These are phyloP conservation scores for Beauveria sp. DNA, from an alignment of 2,329 filamentous ascomycete genomes.

Conservation along the genomic window DNA sequence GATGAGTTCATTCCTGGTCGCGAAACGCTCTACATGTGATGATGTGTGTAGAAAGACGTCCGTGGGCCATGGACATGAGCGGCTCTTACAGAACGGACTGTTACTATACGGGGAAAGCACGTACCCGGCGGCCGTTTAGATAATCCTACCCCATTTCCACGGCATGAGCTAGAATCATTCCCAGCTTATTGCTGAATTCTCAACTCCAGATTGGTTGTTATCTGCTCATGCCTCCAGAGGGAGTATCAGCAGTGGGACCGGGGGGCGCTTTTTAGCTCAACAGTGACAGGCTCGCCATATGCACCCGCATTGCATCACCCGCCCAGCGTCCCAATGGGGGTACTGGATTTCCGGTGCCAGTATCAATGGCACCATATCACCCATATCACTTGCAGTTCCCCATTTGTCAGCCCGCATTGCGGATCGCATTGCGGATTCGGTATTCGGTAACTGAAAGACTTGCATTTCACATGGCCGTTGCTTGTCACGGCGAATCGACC, in stretches of 20 bases:
- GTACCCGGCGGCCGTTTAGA: not conserved
- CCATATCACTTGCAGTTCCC: too few species aligned
- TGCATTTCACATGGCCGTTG: not conserved
- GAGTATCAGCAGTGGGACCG: not conserved
- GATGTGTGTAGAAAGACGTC: not conserved
- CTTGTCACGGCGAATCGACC: not conserved
- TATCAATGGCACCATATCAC: not conserved
- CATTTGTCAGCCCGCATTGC: slow-evolving; percentile 1
- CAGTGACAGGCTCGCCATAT: slow-evolving; percentile 2
- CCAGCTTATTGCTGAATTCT: not conserved
- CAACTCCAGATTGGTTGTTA: not conserved
- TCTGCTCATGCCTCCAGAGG: not conserved
- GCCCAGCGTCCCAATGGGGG: not conserved
- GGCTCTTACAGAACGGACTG: not conserved
- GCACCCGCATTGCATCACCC: slow-evolving; percentile 9
- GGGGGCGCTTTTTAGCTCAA: not conserved
- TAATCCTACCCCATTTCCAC: not conserved
- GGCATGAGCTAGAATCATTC: not conserved
- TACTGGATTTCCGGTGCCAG: not conserved
- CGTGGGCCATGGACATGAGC: not conserved
- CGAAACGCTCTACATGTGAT: not conserved
- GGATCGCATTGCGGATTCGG: not conserved
- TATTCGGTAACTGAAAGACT: not conserved
- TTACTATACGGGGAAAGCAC: not conserved
- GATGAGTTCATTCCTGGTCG: not conserved